Evolutionary conservation across 1,139 yeast genomes (phyloP).

Genomic region (Blastobotrys illinoisensis): DNA sequence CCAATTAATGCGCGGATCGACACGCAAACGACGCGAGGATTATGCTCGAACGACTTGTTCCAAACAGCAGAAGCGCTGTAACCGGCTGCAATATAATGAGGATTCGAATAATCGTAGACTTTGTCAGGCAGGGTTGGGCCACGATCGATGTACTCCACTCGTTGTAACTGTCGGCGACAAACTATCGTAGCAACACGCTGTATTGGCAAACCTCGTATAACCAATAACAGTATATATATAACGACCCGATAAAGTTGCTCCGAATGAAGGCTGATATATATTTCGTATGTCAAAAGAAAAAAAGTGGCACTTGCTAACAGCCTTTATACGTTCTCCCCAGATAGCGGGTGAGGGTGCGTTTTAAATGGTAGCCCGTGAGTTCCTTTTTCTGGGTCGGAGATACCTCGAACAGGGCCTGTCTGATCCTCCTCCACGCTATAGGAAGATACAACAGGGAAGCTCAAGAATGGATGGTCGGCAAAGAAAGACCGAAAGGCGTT

Average conservation of each 20-base stretch:
- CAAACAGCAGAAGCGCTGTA: neutral
- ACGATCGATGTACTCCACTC: neutral
- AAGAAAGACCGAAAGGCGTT: neutral
- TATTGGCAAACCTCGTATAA: neutral
- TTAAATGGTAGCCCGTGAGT: neutral
- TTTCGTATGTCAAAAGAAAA: neutral
- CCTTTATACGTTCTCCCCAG: neutral
- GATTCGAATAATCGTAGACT: neutral
- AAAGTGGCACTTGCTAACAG: neutral
- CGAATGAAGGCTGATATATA: neutral
- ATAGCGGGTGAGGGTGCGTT: neutral
- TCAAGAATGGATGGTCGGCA: neutral
- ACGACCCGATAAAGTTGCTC: neutral
- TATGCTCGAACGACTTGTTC: neutral
- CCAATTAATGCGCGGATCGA: neutral
- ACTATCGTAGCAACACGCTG: too few species aligned
- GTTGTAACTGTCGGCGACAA: too few species aligned
- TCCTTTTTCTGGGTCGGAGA: neutral
- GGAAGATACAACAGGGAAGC: neutral
- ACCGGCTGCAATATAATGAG: neutral
- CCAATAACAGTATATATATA: too few species aligned
- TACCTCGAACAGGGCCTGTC: neutral
- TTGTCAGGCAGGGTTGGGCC: neutral
- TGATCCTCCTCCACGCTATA: neutral
- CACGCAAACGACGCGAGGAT: neutral